phyloP scores from a whole-genome alignment of 768 basidiomycete species.

The Chalciporus piperatus region DNA sequence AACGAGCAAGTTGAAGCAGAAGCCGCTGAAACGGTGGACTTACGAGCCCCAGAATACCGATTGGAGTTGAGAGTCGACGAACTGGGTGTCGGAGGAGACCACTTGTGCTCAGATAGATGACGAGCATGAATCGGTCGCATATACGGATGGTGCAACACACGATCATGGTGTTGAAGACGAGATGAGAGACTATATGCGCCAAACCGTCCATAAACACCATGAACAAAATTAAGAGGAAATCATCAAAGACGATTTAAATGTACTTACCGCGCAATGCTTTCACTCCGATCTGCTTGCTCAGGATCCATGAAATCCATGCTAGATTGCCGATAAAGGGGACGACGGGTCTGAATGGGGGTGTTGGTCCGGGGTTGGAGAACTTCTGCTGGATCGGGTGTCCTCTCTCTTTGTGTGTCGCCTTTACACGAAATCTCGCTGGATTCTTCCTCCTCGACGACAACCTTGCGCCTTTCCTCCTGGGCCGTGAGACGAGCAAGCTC shows the following conservation, averaged over 20 bases:
- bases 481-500: constrained; percentile 70
- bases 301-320: constrained; percentile 83
- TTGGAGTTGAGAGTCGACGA: constrained; percentile 58
- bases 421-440: constrained; percentile 13
- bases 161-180: constrained; percentile 65
- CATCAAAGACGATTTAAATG: constrained; percentile 1
- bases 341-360: constrained; percentile 44
- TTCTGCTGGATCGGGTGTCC: constrained; percentile 33
- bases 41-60: constrained; percentile 29
- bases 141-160: constrained; percentile 62
- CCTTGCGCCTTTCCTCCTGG: constrained; percentile 46
- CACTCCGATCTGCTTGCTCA: constrained; percentile 41
- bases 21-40: constrained; percentile 28
- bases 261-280: constrained; percentile 63
- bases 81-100: constrained; percentile 55
- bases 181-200: constrained; percentile 52
- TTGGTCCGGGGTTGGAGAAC: constrained; percentile 48
- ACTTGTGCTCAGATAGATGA: constrained; percentile 21
- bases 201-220: constrained; percentile 7
- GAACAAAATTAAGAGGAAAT: constrained; percentile 1
- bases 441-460: constrained; percentile 47
- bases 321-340: constrained; percentile 72
- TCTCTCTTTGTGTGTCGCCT: constrained; percentile 9
- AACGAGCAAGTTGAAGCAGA: constrained; percentile 32
- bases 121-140: constrained; percentile 34